These are phyloP conservation scores for Phaeoacremonium minimum DNA, from an alignment of 2,329 filamentous ascomycete genomes.

Conservation along the genomic window DNA sequence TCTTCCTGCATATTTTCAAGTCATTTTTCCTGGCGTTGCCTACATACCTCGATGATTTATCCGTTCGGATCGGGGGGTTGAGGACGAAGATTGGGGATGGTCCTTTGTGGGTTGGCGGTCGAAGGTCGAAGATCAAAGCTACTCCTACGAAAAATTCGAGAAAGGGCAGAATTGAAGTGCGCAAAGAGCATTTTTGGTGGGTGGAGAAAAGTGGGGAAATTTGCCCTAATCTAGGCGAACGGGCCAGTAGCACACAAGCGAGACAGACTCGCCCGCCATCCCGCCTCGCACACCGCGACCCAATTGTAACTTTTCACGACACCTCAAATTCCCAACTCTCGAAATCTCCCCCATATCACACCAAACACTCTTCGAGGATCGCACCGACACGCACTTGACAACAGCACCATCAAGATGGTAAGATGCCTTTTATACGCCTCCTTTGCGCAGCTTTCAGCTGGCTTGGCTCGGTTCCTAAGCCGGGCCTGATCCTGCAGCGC, in stretches of 20 bases:
- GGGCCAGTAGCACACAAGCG: not conserved
- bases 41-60: constrained; percentile 23
- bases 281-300: constrained; percentile 1
- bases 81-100: constrained; percentile 2
- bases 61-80: constrained; percentile 8
- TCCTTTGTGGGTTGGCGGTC: not conserved
- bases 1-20: constrained; percentile 18
- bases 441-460: too few relatives aligned
- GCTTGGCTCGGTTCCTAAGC: too few relatives aligned
- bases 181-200: constrained; percentile 12
- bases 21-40: constrained; percentile 14
- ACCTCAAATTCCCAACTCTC: constrained; percentile 13
- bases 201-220: constrained; percentile 9
- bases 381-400: constrained; percentile 52
- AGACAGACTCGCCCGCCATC: not conserved
- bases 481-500: too few relatives aligned
- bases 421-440: too few relatives aligned
- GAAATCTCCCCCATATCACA: constrained; percentile 15
- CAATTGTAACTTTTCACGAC: not conserved
- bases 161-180: constrained; percentile 3
- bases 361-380: constrained; percentile 60
- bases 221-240: constrained; percentile 2
- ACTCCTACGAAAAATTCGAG: too few relatives aligned
- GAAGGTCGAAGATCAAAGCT: too few relatives aligned
- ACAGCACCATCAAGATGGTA: constrained; percentile 56